Evolutionary conservation across 2,329 filamentous ascomycete genomes (phyloP).

Genomic region (Penicillium expansum): DNA sequence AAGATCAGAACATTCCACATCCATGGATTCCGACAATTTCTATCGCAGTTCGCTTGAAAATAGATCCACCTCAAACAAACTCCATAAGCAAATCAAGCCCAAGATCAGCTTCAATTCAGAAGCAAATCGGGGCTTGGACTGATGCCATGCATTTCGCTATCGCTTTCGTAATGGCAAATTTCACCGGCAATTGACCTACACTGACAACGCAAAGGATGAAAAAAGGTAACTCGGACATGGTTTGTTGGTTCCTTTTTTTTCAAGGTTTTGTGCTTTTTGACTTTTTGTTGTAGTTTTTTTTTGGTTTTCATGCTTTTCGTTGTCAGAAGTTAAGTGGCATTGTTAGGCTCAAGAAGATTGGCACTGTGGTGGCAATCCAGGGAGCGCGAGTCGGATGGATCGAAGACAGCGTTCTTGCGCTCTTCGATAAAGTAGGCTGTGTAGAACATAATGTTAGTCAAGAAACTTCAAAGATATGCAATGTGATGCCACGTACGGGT

Average conservation of each 20-base stretch:
- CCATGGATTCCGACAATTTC: neutral
- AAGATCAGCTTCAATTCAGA: neutral
- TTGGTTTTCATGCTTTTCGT: neutral
- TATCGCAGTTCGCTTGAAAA: slow-evolving; percentile 4
- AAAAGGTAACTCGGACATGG: neutral
- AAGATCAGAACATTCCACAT: neutral
- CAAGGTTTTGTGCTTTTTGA: neutral
- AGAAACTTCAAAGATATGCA: neutral
- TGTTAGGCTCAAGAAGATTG: slow-evolving; percentile 31
- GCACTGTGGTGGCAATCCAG: slow-evolving; percentile 42
- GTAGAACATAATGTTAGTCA: slow-evolving; percentile 5
- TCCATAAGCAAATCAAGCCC: slow-evolving; percentile 3
- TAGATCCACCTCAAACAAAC: slow-evolving; percentile 4
- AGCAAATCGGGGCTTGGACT: neutral
- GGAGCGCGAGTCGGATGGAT: slow-evolving; percentile 42
- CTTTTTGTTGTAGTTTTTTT: neutral
- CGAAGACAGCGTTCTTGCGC: slow-evolving; percentile 38
- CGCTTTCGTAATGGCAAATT: slow-evolving; percentile 2
- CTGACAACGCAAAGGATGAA: neutral
- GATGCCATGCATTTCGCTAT: slow-evolving; percentile 3
- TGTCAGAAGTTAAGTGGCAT: slow-evolving; percentile 1
- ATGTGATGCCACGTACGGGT: slow-evolving; percentile 33
- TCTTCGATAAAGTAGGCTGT: slow-evolving; percentile 40
- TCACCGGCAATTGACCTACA: neutral
- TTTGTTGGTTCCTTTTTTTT: neutral